Evolutionary conservation across 164 flowering plant species (phyloP).

Genomic region (Protea cynaroides): DNA sequence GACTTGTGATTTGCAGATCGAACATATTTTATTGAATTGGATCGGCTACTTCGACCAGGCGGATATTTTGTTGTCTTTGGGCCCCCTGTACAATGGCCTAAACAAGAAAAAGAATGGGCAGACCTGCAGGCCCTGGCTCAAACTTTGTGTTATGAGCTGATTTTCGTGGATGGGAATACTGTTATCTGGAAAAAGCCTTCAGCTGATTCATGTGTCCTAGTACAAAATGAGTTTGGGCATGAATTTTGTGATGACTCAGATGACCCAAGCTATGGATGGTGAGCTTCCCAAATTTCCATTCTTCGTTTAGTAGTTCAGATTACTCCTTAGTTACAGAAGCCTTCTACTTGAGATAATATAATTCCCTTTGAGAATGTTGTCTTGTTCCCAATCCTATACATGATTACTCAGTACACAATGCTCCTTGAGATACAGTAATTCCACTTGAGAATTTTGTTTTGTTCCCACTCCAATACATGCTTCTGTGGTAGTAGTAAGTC

Average conservation of each 20-base stretch:
- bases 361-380: too few relatives aligned
- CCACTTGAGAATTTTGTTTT: too few relatives aligned
- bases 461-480: too few relatives aligned
- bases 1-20: conserved; percentile 62
- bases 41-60: conserved; percentile 88
- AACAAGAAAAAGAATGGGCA: conserved; percentile 98
- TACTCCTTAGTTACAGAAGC: neutral
- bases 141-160: conserved; percentile 83
- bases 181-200: conserved; percentile 92
- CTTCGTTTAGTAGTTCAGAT: neutral
- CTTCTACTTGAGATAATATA: too few relatives aligned
- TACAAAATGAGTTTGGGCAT: conserved; percentile 84
- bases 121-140: conserved; percentile 92
- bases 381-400: too few relatives aligned
- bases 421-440: too few relatives aligned
- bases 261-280: conserved; percentile 89
- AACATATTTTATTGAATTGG: conserved; percentile 91
- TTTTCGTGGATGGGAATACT: conserved; percentile 92
- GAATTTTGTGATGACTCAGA: conserved; percentile 67
- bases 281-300: conserved; percentile 9
- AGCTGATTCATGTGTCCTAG: conserved; percentile 69
- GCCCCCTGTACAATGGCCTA: conserved; percentile 96
- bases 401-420: too few relatives aligned
- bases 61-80: conserved; percentile 94
- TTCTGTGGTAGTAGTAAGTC: too few relatives aligned